Base-by-base conservation (phyloP, 169 alveolate species). In the Cryptosporidium felis region DNA sequence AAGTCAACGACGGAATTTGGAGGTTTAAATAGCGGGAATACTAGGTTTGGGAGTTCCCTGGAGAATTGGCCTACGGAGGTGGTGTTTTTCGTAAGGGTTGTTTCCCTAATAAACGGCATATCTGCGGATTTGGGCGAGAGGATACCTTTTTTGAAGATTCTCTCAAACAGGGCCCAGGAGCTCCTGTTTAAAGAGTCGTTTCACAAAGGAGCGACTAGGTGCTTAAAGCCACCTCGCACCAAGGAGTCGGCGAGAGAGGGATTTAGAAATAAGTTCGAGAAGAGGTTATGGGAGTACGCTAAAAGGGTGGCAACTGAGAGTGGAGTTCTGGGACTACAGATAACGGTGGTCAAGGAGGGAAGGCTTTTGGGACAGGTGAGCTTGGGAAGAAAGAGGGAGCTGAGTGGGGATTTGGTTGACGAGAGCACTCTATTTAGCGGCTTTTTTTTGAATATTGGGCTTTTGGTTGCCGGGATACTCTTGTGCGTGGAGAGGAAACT, bases 31-130 rank as follows among this genome's bases (percentile, higher is more conserved):
- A 85, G 66, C 47, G 62, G 59, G 32, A 80, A 82, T 5, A 88
- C 74, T 28, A 21, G 60, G 9, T 81, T 88, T 30, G 80, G 82
- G 28, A 92, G 89, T 60, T 93, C 95, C 3, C 66, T 92, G 21
- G 93, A 91, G 44, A 94, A 91, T 80, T 92, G 94, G 91, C 96
- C 96, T 12, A 89, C 80, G 36, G 96, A 93, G 80, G 81, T 93
- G 46, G 89, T 93, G 28, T 91, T 92, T 62, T 93, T 92, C 80
- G 89, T 93, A 32, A 90, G 96, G 60, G 93, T 93, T 34, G 93
- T 93, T 36, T 91, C 96, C 3, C 88, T 93, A 42, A 88, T 93
- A 49, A 94, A 92, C 80, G 95, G 96, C 5, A 91, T 93, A 80
- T 92, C 94, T 45, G 80, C 88, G 2, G 94, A 93, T 74, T 80